Base-by-base conservation (phyloP, 441 rosid species). In the Hura crepitans region DNA sequence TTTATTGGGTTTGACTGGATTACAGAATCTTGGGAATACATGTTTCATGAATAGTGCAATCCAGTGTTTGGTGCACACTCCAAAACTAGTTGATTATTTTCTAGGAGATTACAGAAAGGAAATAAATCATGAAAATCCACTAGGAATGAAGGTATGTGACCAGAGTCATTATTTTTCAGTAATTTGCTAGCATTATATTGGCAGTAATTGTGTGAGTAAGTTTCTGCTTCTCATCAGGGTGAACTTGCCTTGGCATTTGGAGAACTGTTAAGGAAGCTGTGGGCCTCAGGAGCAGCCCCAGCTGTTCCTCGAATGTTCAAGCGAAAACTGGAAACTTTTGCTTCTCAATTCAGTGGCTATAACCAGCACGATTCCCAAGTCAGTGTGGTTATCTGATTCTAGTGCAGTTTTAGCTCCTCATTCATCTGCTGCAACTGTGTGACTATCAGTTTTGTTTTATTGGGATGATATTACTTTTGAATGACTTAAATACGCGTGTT, bases 311-410 rank as follows among this genome's bases (percentile, higher is more conserved):
- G 78, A 77, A 69, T 68, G 65, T 86, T 89, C 81, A 89, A 89
- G 78, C 77, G 72, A 61, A 89, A 83, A 74, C 84, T 89, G 42
- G 80, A 82, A 71, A 75, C 64, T 23, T 86, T 83, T 80, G 93
- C 96, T 73, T 81, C 88, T 62, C 96, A 86, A 46, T 89, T 89
- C 51, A 85, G 85, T 73, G 96, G 93, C 59, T 85, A 79, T 70
- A 87, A 86, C 67, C 96, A 89, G 69, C 96, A 89, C 70, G 91
- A 89, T 80, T 80, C 91, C 28, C 93, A 89, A 76, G 96, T 85
- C 37, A 80, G 87, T 84, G 10, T 28, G 54, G 64, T 64, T 43
- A 11, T 70, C 62, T 71, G 62, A 70, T 68, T 67, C 11, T 20
- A 1, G 46, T 64, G 20, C 11, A 30, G 28, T n/a, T 78, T 55